These are phyloP conservation scores for Przewalskia tangutica DNA, from an alignment of 257 asterid species.

Conservation along the genomic window DNA sequence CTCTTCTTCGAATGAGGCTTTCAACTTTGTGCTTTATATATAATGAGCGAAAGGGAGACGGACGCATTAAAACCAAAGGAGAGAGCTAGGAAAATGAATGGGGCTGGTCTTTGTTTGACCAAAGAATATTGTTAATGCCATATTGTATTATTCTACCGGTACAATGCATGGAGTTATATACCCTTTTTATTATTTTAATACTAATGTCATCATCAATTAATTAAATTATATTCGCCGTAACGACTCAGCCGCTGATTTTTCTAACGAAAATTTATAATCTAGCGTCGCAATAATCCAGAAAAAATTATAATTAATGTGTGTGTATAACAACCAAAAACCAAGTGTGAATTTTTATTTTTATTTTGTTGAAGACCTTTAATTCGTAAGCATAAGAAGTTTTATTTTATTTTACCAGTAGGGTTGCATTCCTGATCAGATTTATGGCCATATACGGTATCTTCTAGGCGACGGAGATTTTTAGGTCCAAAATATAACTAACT, in stretches of 20 bases:
- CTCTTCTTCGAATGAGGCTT: not conserved
- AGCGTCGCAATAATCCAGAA: not conserved
- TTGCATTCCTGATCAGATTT: too few relatives aligned
- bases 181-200: not conserved
- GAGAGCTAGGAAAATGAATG: constrained; percentile 1
- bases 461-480: not conserved
- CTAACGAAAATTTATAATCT: not conserved
- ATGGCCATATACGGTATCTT: not conserved
- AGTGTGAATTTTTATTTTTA: not conserved
- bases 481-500: too few relatives aligned
- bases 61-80: not conserved
- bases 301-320: not conserved
- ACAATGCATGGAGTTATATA: not conserved
- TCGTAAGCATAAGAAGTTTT: not conserved
- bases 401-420: too few relatives aligned
- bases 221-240: not conserved
- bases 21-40: not conserved
- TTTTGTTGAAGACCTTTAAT: not conserved
- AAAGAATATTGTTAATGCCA: not conserved
- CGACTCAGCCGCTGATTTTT: not conserved
- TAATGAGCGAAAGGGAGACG: not conserved
- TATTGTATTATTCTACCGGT: not conserved
- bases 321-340: too few relatives aligned
- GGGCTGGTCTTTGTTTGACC: constrained; percentile 1
- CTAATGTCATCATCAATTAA: not conserved